phyloP scores from a whole-genome alignment of 139 green algal genomes.

The Dunaliella primolecta region DNA sequence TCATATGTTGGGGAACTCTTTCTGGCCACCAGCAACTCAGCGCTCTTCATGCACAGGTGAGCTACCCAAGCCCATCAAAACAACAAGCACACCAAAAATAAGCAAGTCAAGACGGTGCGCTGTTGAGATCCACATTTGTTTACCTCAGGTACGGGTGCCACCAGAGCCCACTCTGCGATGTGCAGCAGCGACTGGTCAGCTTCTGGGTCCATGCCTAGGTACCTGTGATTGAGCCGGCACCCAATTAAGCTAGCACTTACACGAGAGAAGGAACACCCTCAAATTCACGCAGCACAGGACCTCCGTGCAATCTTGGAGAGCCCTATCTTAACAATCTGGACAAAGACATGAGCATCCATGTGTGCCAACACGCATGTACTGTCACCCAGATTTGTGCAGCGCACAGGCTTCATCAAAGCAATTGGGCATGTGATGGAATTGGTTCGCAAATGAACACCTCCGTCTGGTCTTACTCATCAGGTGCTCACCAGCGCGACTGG shows the following conservation, averaged over 20 bases:
- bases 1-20: too few species aligned
- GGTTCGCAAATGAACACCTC: too few species aligned
- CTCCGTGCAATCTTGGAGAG: not conserved
- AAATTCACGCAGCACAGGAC: not conserved
- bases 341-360: not conserved
- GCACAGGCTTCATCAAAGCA: too few species aligned
- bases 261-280: not conserved
- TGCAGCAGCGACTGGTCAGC: constrained; percentile 65
- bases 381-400: too few species aligned
- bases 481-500: not conserved
- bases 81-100: constrained; percentile 46
- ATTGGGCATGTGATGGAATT: too few species aligned
- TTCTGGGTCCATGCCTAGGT: constrained; percentile 54
- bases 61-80: not conserved
- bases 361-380: too few species aligned
- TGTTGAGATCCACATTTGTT: too few species aligned
- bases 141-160: constrained; percentile 61
- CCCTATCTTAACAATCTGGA: not conserved
- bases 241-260: not conserved
- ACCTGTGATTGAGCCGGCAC: constrained; percentile 1
- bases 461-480: too few species aligned
- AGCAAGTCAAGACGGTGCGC: too few species aligned
- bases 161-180: constrained; percentile 78
- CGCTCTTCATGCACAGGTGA: too few species aligned
- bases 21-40: too few species aligned